Conservation (phyloP, 164 flowering plant genomes). For the Amborella trichopoda region DNA sequence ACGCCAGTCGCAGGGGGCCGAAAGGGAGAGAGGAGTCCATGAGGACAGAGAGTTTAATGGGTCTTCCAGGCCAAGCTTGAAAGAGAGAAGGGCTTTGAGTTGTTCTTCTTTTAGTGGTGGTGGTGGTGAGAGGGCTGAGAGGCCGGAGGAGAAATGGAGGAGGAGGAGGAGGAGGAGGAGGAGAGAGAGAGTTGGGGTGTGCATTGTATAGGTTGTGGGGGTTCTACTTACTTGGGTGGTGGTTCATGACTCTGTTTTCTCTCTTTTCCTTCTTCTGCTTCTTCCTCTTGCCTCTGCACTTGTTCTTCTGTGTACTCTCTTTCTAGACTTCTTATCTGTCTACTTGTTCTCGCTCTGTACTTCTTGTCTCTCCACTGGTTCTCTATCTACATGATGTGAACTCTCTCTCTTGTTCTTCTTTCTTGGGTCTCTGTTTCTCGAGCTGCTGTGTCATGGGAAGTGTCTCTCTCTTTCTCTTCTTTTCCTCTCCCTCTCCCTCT, state of each 20-base stretch:
- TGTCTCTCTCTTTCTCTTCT: no score
- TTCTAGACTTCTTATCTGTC: neutral
- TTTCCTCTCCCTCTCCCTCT: no score
- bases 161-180: constrained; percentile 8
- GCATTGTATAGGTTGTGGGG: no score
- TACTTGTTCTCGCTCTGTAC: no score
- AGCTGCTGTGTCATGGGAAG: no score
- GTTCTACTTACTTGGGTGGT: no score
- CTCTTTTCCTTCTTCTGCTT: neutral
- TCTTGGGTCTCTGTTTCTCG: no score
- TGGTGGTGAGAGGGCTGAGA: constrained; percentile 11
- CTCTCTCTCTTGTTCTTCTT: no score
- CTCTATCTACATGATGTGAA: no score
- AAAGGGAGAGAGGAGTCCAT: constrained; percentile 36
- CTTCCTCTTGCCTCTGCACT: neutral
- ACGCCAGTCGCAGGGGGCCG: constrained; percentile 71
- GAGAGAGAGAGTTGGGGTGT: neutral
- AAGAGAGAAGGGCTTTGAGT: constrained; percentile 38
- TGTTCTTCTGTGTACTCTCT: neutral
- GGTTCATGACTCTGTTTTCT: neutral
- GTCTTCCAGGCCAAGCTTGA: constrained; percentile 50
- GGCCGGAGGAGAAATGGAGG: constrained; percentile 4
- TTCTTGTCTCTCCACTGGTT: no score
- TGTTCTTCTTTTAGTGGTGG: constrained; percentile 20
- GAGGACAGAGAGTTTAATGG: constrained; percentile 59